phyloP scores from a whole-genome alignment of 2,329 filamentous ascomycete genomes.

The Didymella exigua region DNA sequence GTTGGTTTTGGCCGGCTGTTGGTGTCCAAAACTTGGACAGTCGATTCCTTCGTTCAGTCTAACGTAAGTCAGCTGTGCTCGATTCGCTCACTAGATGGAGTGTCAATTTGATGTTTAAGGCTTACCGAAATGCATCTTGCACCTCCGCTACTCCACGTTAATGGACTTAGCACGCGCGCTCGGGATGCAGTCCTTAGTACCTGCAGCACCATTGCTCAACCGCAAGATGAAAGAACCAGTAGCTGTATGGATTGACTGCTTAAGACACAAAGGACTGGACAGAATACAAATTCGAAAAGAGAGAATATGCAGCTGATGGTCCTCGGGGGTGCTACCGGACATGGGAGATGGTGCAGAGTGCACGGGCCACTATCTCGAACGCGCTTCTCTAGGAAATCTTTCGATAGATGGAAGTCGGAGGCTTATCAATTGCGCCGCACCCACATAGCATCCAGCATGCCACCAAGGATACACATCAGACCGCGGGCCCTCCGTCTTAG shows the following conservation, averaged over 20 bases:
- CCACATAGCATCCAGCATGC: slow-evolving; percentile 43
- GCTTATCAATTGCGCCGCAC: slow-evolving; percentile 31
- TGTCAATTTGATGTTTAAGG: not conserved
- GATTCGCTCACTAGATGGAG: not conserved
- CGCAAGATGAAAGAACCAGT: not conserved
- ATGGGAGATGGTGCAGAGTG: slow-evolving; percentile 15
- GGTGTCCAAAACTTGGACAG: slow-evolving; percentile 82
- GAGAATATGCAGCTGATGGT: slow-evolving; percentile 12
- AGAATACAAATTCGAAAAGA: not conserved
- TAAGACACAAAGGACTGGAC: not conserved
- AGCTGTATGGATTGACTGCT: not conserved
- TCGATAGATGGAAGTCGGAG: slow-evolving; percentile 1
- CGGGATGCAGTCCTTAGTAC: slow-evolving; percentile 29
- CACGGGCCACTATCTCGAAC: slow-evolving; percentile 35
- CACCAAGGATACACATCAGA: slow-evolving; percentile 46
- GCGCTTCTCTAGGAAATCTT: slow-evolving; percentile 33
- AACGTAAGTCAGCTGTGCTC: not conserved
- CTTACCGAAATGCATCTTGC: slow-evolving; percentile 49
- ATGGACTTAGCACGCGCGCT: slow-evolving; percentile 7
- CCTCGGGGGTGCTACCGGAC: slow-evolving; percentile 16
- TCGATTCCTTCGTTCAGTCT: slow-evolving; percentile 64
- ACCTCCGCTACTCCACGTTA: slow-evolving; percentile 13
- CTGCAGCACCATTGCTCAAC: slow-evolving; percentile 34
- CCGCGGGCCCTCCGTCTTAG: slow-evolving; percentile 39
- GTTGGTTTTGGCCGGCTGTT: slow-evolving; percentile 68